Evolutionary conservation across 2,329 filamentous ascomycete species (phyloP), one percentile per base, ranked within the genome.

Genomic region (Shiraia bambusicola): DNA sequence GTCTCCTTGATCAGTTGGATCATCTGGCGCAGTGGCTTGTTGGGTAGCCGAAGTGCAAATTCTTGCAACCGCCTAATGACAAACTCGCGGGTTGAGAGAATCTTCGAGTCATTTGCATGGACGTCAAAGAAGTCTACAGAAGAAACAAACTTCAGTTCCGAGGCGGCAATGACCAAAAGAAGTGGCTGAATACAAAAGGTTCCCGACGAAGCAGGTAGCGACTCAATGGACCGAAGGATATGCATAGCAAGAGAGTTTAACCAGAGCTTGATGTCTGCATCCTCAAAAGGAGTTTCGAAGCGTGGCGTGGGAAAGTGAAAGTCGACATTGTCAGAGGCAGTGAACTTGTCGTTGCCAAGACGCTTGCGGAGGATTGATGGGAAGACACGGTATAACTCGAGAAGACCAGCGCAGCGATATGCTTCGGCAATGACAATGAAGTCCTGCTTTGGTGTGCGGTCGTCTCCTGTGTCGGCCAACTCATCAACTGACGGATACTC

Each of bases 301-400:
- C 65, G 57, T 5, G 58, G 61, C 25, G 59, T 61, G 0, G 65
- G 60, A 14, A 66, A 67, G 15, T 54, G 47, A 35, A 65, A 61
- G 35, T 64, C 54, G 12, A 62, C 52, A 13, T 47, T 59, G 13
- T 53, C 56, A 14, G 47, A 43, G 17, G 52, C 53, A 25, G 50
- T 51, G 27, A 52, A 42, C 17, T 54, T 56, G 37, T 57, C 56
- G 9, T 46, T 64, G 40, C 52, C 63, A 8, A 77, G 52, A 31
- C 75, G 71, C 25, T 68, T 69, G n/a, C 66, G 68, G 1, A 78
- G 64, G 26, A 77, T 63, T 22, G 76, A 72, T 2, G 78, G 77
- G 41, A 79, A 80, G 22, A 75, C 72, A 16, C 74, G 73, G 52
- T 81, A 81, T 14, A 81, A 57, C 48, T 81, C 76, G 32, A 80